Percentiles rank a stretch among this genome's conserved stretches.
Evolutionary conservation across 306 rosid species (phyloP).

Genomic region (Trifolium subterraneum): DNA sequence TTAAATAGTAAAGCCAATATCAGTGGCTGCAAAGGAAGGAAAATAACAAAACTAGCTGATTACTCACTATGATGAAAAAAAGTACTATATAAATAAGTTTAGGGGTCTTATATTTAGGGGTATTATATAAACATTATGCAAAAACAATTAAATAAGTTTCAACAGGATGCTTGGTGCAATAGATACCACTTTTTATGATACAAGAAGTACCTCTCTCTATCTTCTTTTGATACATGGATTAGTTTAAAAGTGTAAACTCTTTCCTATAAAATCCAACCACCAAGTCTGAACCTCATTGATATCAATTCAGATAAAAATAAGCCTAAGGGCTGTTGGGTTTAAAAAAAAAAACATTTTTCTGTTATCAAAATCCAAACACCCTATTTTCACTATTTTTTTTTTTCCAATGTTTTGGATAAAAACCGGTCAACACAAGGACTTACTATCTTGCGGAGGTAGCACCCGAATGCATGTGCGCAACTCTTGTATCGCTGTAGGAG

Average conservation of each 20-base stretch:
- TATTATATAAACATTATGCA: neutral
- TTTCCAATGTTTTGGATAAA: neutral
- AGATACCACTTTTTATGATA: slow-evolving; percentile 1
- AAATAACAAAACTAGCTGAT: slow-evolving; percentile 6
- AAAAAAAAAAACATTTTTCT: neutral
- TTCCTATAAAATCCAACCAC: slow-evolving; percentile 16
- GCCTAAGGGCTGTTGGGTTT: neutral
- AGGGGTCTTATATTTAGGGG: neutral
- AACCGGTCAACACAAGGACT: slow-evolving; percentile 37
- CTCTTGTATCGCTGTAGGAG: slow-evolving; percentile 88
- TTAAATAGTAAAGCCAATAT: slow-evolving; percentile 26
- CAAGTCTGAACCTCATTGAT: slow-evolving; percentile 22
- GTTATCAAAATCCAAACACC: neutral
- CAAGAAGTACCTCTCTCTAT: slow-evolving; percentile 9
- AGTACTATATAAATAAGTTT: neutral
- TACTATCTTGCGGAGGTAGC: slow-evolving; percentile 91
- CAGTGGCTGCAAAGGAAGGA: slow-evolving; percentile 23
- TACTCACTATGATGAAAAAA: slow-evolving; percentile 6
- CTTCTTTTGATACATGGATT: slow-evolving; percentile 22
- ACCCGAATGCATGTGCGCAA: slow-evolving; percentile 75
- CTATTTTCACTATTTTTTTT: neutral
- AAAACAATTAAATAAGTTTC: slow-evolving; percentile 6
- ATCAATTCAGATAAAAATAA: neutral
- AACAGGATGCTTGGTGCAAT: slow-evolving; percentile 1
- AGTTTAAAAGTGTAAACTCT: neutral